Conservation (phyloP, 2,329 filamentous ascomycete genomes). For the Stachybotrys echinatus region DNA sequence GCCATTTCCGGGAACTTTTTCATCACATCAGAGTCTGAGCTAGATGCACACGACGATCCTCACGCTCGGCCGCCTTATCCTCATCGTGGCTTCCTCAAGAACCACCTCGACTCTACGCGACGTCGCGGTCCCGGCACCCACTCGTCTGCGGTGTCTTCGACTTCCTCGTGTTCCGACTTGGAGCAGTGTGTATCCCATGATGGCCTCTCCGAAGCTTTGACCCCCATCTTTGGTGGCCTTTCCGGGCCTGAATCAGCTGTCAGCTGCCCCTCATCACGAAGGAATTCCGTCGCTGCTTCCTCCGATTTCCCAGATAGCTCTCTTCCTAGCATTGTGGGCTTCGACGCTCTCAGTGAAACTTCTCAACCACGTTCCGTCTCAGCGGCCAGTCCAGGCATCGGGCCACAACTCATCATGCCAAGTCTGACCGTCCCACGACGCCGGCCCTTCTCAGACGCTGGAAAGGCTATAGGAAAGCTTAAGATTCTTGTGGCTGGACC, state of each 20-base stretch:
- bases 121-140: background rate
- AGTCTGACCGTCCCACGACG: constrained; percentile 87
- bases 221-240: constrained; percentile 17
- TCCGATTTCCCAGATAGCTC: constrained; percentile 23
- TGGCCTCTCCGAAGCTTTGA: constrained; percentile 18
- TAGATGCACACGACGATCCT: constrained; percentile 17
- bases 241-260: constrained; percentile 25
- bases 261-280: constrained; percentile 47
- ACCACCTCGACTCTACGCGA: background rate
- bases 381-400: constrained; percentile 18
- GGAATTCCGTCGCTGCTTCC: constrained; percentile 44
- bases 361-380: background rate
- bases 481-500: constrained; percentile 85
- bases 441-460: constrained; percentile 82
- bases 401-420: constrained; percentile 92
- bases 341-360: constrained; percentile 1
- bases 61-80: constrained; percentile 3
- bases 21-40: constrained; percentile 26
- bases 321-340: constrained; percentile 12
- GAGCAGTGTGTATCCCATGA: constrained; percentile 11
- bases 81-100: background rate
- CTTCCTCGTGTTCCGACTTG: constrained; percentile 5
- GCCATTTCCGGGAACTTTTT: constrained; percentile 25
- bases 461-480: constrained; percentile 76
- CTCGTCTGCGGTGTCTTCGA: background rate